Percentiles rank a stretch among this genome's conserved stretches.
phyloP scores from a whole-genome alignment of 2,329 filamentous ascomycete genomes.

The Neofusicoccum laricinum region DNA sequence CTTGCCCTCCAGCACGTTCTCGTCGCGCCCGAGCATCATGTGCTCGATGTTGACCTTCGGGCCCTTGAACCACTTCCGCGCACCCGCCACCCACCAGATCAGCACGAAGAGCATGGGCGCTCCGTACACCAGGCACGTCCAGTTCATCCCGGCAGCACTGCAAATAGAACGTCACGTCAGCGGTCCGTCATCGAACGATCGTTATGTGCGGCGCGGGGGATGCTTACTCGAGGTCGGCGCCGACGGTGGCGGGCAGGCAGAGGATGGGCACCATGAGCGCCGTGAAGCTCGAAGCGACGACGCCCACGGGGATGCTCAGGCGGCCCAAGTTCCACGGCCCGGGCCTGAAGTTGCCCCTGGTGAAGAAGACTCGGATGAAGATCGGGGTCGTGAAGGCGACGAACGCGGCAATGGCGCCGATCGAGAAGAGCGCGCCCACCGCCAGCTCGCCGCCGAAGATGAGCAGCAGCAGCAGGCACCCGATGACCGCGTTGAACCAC shows the following conservation, averaged over 20 bases:
- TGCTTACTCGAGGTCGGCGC: constrained; percentile 50
- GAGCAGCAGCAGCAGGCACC: constrained; percentile 59
- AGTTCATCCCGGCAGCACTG: constrained; percentile 59
- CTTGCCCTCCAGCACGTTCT: constrained; percentile 37
- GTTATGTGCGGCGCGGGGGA: background rate
- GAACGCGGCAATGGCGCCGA: constrained; percentile 67
- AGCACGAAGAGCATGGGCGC: constrained; percentile 58
- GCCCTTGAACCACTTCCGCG: constrained; percentile 67
- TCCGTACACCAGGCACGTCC: constrained; percentile 66
- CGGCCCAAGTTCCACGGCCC: constrained; percentile 68
- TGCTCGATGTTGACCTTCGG: constrained; percentile 67
- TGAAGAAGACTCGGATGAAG: constrained; percentile 58
- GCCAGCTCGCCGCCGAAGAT: constrained; percentile 63
- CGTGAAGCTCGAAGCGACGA: constrained; percentile 58
- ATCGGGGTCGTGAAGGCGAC: constrained; percentile 60
- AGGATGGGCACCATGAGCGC: constrained; percentile 66
- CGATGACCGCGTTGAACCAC: constrained; percentile 62
- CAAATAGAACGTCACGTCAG: background rate
- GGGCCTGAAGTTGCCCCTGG: constrained; percentile 61
- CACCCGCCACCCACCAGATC: constrained; percentile 63
- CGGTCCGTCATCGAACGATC: background rate
- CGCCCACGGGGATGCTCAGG: constrained; percentile 57
- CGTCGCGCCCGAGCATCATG: constrained; percentile 44
- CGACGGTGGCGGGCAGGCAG: constrained; percentile 60
- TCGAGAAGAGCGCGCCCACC: constrained; percentile 67